Evolutionary conservation across 768 basidiomycete genomes (phyloP).

Genomic region (Lactifluus hygrophoroides): DNA sequence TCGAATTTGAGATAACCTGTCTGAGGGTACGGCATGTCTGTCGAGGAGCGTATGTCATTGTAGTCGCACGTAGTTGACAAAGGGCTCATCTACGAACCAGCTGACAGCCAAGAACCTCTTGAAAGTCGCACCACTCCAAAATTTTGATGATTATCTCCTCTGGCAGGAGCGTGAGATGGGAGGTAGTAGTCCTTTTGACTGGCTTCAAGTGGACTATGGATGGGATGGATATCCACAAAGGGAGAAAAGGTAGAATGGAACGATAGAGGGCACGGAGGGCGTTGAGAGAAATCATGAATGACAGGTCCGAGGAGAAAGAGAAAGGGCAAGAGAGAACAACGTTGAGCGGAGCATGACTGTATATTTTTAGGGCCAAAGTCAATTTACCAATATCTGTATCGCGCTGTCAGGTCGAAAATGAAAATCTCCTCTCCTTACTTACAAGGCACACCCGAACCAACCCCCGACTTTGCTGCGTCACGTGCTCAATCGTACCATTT

Average conservation of each 20-base stretch:
- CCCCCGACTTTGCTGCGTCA: too few relatives aligned
- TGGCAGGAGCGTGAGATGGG: not conserved
- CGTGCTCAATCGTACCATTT: too few relatives aligned
- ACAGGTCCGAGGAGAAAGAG: too few relatives aligned
- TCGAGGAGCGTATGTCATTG: not conserved
- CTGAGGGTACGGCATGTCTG: slow-evolving; percentile 7
- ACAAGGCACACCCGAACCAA: too few relatives aligned
- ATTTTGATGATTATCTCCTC: slow-evolving; percentile 6
- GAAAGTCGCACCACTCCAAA: slow-evolving; percentile 3
- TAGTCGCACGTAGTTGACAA: not conserved
- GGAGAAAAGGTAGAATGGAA: not conserved
- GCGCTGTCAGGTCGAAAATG: too few relatives aligned
- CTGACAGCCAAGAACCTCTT: slow-evolving; percentile 1
- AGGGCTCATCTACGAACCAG: not conserved
- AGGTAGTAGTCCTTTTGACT: not conserved
- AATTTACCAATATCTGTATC: too few relatives aligned
- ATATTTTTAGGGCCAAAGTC: too few relatives aligned
- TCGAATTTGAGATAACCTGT: not conserved
- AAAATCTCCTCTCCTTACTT: too few relatives aligned
- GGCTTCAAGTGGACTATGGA: not conserved
- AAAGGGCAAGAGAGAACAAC: too few relatives aligned
- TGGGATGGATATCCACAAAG: not conserved
- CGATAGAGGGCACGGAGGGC: too few relatives aligned
- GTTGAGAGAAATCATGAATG: not conserved
- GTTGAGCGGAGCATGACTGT: too few relatives aligned